A percentile compares a stretch with the other conserved stretches of the same genome.
Conservation (phyloP, 2,329 filamentous ascomycete species). For the Cordyceps tenuipes region DNA sequence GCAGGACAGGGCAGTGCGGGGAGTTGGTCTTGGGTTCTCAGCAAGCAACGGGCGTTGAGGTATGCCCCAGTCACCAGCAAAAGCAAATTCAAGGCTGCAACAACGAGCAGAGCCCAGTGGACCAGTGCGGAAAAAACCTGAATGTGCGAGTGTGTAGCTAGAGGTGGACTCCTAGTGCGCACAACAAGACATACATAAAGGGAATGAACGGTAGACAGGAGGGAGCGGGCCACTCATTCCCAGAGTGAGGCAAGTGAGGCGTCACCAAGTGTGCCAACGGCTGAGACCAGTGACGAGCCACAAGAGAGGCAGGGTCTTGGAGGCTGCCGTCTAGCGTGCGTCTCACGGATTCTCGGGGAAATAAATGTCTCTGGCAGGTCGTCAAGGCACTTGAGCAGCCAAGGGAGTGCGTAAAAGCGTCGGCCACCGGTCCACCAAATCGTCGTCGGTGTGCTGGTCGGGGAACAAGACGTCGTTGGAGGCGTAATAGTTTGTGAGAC, state of each 20-base stretch:
- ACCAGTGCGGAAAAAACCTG: conserved; percentile 5
- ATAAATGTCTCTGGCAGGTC: conserved; percentile 5
- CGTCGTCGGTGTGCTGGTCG: neutral
- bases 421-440: conserved; percentile 2
- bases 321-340: conserved; percentile 9
- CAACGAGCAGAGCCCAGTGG: conserved; percentile 6
- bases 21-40: conserved; percentile 10
- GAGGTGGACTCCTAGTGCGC: conserved; percentile 10
- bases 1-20: conserved; percentile 5
- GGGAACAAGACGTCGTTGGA: neutral
- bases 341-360: conserved; percentile 10
- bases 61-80: conserved; percentile 6
- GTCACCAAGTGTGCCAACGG: conserved; percentile 5
- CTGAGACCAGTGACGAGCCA: conserved; percentile 10
- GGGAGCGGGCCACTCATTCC: conserved; percentile 2
- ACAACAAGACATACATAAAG: conserved; percentile 12
- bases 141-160: conserved; percentile 10
- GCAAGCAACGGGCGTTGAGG: conserved; percentile 6
- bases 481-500: conserved; percentile 6
- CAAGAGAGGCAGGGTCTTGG: conserved; percentile 4
- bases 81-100: conserved; percentile 11
- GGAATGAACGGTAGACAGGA: conserved; percentile 8
- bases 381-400: neutral
- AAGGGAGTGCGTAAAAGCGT: conserved; percentile 2
- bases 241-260: neutral